Evolutionary conservation across 345 rosid genomes (phyloP).

Genomic region (Ceriops decandra): DNA sequence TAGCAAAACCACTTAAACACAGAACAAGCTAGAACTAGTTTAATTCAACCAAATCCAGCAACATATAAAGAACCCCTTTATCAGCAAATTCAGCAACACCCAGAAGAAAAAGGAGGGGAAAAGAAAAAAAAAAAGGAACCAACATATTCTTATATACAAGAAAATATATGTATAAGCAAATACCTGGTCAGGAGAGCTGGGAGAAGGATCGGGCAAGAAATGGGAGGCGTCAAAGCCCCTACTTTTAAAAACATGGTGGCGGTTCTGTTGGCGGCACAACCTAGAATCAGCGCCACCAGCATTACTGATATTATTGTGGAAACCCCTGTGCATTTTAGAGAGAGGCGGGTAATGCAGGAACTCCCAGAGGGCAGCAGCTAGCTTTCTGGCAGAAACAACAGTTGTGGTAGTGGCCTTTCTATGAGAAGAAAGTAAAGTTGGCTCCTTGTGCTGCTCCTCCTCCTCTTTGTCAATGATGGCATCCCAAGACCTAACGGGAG

Average conservation of each 20-base stretch:
- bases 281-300: conserved; percentile 34
- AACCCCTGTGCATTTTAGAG: conserved; percentile 58
- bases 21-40: background rate
- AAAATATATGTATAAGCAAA: background rate
- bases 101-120: too few species aligned
- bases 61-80: background rate
- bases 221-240: conserved; percentile 62
- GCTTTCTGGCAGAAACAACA: conserved; percentile 62
- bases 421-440: background rate
- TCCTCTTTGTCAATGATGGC: conserved; percentile 25
- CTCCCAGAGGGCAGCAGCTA: conserved; percentile 87
- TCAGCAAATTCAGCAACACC: background rate
- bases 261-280: conserved; percentile 43
- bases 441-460: conserved; percentile 11
- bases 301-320: conserved; percentile 16
- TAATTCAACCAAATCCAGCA: background rate
- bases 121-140: background rate
- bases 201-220: conserved; percentile 62
- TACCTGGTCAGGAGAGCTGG: conserved; percentile 78
- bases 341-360: conserved; percentile 48
- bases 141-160: background rate
- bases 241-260: conserved; percentile 45
- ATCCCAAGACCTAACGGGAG: conserved; percentile 52
- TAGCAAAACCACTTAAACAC: too few species aligned
- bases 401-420: conserved; percentile 4